Percentiles rank a stretch among this genome's conserved stretches.
These are phyloP conservation scores for Suillus subalutaceus DNA, from an alignment of 768 basidiomycete genomes.

Conservation along the genomic window DNA sequence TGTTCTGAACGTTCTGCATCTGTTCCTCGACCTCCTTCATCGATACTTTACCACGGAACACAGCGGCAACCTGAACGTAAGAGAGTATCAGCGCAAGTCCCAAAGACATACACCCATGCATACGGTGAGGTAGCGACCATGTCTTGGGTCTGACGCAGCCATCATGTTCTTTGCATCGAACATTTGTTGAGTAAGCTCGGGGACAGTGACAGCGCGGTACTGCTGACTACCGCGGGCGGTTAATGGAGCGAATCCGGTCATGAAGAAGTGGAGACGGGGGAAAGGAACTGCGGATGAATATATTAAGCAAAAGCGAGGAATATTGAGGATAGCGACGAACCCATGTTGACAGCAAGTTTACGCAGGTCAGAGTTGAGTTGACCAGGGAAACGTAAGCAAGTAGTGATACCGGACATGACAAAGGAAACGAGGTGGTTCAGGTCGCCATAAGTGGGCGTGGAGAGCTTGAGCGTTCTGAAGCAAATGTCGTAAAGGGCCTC, in stretches of 20 bases:
- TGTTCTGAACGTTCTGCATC: slow-evolving; percentile 96
- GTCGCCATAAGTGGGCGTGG: slow-evolving; percentile 94
- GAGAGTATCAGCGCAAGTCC: neutral
- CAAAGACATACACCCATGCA: slow-evolving; percentile 21
- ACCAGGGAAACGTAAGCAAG: slow-evolving; percentile 99
- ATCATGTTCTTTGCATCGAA: slow-evolving; percentile 99
- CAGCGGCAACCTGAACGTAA: slow-evolving; percentile 71
- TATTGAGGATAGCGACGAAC: slow-evolving; percentile 43
- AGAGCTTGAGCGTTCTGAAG: slow-evolving; percentile 96
- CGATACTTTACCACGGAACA: slow-evolving; percentile 99
- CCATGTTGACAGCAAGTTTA: slow-evolving; percentile 99
- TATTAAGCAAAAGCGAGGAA: slow-evolving; percentile 1
- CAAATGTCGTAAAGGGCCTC: slow-evolving; percentile 99
- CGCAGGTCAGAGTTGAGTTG: slow-evolving; percentile 98
- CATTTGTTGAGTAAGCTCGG: slow-evolving; percentile 98
- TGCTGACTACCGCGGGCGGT: slow-evolving; percentile 93
- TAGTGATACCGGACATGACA: slow-evolving; percentile 99
- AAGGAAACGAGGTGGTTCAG: slow-evolving; percentile 97
- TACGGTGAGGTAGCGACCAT: slow-evolving; percentile 97
- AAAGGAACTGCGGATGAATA: slow-evolving; percentile 72
- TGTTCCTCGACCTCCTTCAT: slow-evolving; percentile 99
- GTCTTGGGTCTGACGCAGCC: slow-evolving; percentile 96
- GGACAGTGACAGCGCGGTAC: slow-evolving; percentile 96
- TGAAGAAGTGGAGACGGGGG: slow-evolving; percentile 99
- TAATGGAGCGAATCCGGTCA: slow-evolving; percentile 94